Evolutionary conservation across 176 grass and related monocot genomes (phyloP), one percentile per base, ranked within the genome.

Genomic region (Phyllostachys edulis): DNA sequence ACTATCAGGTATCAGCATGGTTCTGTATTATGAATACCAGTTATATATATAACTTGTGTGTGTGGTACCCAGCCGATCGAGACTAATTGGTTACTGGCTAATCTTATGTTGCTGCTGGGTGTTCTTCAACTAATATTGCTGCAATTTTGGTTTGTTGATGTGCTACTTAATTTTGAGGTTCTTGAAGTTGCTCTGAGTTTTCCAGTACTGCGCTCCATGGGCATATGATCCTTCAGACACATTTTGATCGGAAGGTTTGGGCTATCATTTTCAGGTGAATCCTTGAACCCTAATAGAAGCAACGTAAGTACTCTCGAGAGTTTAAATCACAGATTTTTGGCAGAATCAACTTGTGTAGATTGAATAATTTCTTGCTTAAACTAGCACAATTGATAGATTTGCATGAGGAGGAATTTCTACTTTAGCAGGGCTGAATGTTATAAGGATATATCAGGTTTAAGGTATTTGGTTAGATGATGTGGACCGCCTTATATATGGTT

Each of bases 221-320:
- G 2, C 6, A 63, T 21, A 77, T 56, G 45, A 57, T 47, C 21
- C 7, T 64, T 76, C 10, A 69, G 9, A 47, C 26, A 56, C 14
- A 49, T 59, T 71, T 78, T 55, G 9, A 71, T 44, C 44, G 1
- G 1, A 3, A 34, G 24, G 47, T 56, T 71, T 81, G 9, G 18
- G 9, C 38, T 12, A 69, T 32, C 20, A 45, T 55, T 81, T 70
- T 82, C 37, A 82, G 39, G 67, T 82, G 46, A 78, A 72, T 49
- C n/a, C 67, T 65, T 69, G 2, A 63, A 46, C 27, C 1, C 52
- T 71, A 62, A 13, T 56, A 80, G 37, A 21, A 47, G 36, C 16
- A 57, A 75, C 11, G 64, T n/a, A 60, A 59, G 18, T 59, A 32
- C 17, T 21, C 16, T 9, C 27, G 32, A 26, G 36, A 24, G 21